phyloP scores from a whole-genome alignment of 1,284 basidiomycete species.

The Rhodotorula sp. region DNA sequence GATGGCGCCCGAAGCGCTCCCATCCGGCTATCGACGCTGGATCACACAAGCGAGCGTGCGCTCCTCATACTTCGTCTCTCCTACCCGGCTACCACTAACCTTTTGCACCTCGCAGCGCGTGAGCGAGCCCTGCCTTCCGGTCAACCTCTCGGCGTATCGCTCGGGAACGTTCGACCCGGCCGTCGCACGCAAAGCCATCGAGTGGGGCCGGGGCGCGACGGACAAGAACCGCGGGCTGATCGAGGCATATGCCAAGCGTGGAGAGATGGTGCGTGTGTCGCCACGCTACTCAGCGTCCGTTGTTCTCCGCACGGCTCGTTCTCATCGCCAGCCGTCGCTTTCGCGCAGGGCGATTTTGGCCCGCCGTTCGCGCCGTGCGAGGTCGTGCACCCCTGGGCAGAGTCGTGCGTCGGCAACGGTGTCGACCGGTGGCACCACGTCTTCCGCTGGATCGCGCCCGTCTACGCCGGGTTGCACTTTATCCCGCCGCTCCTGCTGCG shows the following conservation, averaged over 20 bases:
- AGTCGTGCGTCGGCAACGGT: slow-evolving; percentile 63
- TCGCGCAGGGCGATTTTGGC: slow-evolving; percentile 45
- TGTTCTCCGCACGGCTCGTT: no score
- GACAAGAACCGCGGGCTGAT: slow-evolving; percentile 36
- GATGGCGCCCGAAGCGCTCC: slow-evolving; percentile 73
- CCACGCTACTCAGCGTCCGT: not conserved
- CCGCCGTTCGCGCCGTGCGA: slow-evolving; percentile 63
- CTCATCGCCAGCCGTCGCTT: no score
- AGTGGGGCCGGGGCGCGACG: slow-evolving; percentile 55
- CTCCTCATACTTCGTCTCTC: not conserved
- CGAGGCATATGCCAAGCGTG: slow-evolving; percentile 30
- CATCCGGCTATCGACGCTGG: slow-evolving; percentile 72
- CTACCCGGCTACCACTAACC: not conserved
- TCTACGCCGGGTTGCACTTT: slow-evolving; percentile 86
- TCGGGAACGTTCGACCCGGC: slow-evolving; percentile 61
- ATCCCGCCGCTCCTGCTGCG: slow-evolving; percentile 60
- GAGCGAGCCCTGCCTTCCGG: slow-evolving; percentile 61
- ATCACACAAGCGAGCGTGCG: slow-evolving; percentile 50
- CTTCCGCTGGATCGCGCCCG: slow-evolving; percentile 74
- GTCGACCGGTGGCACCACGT: slow-evolving; percentile 76
- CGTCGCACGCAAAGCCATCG: slow-evolving; percentile 61
- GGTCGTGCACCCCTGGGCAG: slow-evolving; percentile 76
- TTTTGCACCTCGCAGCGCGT: slow-evolving; percentile 57
- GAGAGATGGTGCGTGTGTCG: slow-evolving; percentile 18
- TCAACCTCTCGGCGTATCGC: slow-evolving; percentile 57